Evolutionary conservation across 345 rosid genomes (phyloP), one percentile per base, ranked within the genome.

Genomic region (Excoecaria agallocha): DNA sequence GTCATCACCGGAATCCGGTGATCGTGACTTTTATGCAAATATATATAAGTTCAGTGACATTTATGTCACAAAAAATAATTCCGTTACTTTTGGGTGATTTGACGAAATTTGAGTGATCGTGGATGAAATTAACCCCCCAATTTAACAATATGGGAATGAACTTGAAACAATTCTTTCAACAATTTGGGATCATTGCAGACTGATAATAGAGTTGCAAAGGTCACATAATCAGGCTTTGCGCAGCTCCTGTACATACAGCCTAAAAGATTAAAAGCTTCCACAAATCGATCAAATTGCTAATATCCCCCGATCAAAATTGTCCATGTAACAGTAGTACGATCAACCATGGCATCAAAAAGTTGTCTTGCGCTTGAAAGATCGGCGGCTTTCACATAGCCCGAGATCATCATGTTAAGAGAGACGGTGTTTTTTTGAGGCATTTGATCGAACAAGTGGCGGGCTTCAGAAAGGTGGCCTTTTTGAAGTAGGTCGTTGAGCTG

Each of bases 261-360:
- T 9, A 89, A 90, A 71, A 94, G 82, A 80, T 81, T 61, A 50
- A 89, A 90, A 22, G 92, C 93, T 76, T 86, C 89, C 10, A 55
- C 39, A 59, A 85, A 84, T 43, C 66, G 84, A 78, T 78, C 74
- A 66, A 72, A 73, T 59, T 79, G 81, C 8, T 84, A 74, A 79
- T 89, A 90, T 56, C 89, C 94, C 8, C 92, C 95, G 72, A 92
- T 86, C 84, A 94, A 73, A 72, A 91, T 87, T n/a, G 98, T 94
- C 97, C 97, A 92, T 0, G 95, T 81, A 5, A 92, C 95, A 13
- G 78, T 89, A 22, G 85, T 89, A 78, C 87, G 89, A 41, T 87
- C 79, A 19, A 63, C 37, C 89, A 84, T 87, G 62, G 69, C 12
- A 68, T 89, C 89, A 65, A 92, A 91, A 41, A 94, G 69, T 65